Percentiles rank a stretch among this genome's conserved stretches.
These are phyloP conservation scores for Auriscalpium vulgare DNA, from an alignment of 768 basidiomycete species.

Conservation along the genomic window DNA sequence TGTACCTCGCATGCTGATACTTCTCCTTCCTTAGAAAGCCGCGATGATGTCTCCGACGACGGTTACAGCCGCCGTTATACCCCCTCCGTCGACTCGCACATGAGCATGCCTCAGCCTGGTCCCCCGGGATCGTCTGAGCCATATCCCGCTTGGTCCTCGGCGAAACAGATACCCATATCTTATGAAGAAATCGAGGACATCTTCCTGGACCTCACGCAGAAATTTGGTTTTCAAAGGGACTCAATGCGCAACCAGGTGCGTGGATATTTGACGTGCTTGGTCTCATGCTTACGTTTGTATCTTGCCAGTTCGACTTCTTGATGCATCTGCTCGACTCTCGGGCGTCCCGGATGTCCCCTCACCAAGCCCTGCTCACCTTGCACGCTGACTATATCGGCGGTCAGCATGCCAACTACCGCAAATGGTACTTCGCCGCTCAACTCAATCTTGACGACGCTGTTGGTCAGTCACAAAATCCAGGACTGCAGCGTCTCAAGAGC, in stretches of 20 bases:
- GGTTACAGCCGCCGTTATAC: constrained; percentile 23
- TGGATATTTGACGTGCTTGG: constrained; percentile 6
- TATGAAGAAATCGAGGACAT: constrained; percentile 99
- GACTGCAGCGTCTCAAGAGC: constrained; percentile 80
- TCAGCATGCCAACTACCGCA: constrained; percentile 97
- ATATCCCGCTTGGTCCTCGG: constrained; percentile 93
- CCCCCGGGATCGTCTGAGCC: constrained; percentile 39
- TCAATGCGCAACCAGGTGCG: constrained; percentile 91
- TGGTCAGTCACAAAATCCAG: constrained; percentile 89
- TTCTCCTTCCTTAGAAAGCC: constrained; percentile 19
- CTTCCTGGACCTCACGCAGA: constrained; percentile 94
- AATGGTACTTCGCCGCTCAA: constrained; percentile 99
- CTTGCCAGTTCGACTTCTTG: constrained; percentile 80
- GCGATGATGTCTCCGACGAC: constrained; percentile 22
- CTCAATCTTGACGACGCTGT: constrained; percentile 99
- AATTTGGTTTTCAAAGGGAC: constrained; percentile 97
- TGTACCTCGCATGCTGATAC: constrained; percentile 7
- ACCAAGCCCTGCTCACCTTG: constrained; percentile 90
- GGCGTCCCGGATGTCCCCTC: constrained; percentile 96
- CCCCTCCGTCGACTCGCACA: constrained; percentile 28
- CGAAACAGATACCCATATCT: constrained; percentile 91
- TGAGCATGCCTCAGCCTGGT: constrained; percentile 15
- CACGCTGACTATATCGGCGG: constrained; percentile 99
- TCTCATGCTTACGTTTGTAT: constrained; percentile 4
- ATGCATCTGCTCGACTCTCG: constrained; percentile 98